A percentile compares a stretch with the other conserved stretches of the same genome.
Conservation (phyloP, 2,329 filamentous ascomycete species). For the Metarhizium guizhouense region DNA sequence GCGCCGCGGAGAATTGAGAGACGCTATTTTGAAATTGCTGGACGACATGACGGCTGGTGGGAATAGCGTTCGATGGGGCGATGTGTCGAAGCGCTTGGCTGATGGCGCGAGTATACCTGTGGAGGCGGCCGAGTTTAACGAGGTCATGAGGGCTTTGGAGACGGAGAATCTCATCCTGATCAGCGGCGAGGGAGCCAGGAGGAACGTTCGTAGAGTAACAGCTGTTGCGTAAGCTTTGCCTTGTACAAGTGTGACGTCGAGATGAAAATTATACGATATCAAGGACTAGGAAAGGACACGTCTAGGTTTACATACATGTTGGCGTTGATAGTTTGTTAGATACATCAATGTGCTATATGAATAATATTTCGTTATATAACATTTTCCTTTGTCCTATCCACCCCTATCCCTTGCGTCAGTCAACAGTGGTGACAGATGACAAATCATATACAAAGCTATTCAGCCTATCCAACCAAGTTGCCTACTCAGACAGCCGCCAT, state of each 20-base stretch:
- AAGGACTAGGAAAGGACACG: not conserved
- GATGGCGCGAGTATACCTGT: conserved; percentile 65
- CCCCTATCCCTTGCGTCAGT: not conserved
- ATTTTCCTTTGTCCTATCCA: not conserved
- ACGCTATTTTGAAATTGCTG: conserved; percentile 61
- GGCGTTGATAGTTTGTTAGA: not conserved
- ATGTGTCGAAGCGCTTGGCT: conserved; percentile 62
- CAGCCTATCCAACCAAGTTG: not conserved
- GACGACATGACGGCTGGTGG: conserved; percentile 70
- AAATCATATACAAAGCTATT: not conserved
- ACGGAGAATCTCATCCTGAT: conserved; percentile 76
- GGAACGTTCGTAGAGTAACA: conserved; percentile 69
- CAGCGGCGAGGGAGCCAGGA: conserved; percentile 74
- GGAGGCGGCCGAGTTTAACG: conserved; percentile 72
- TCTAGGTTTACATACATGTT: conserved; percentile 5
- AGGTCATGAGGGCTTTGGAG: conserved; percentile 72
- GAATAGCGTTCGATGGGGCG: conserved; percentile 64
- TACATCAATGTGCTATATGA: not conserved
- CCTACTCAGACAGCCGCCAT: not conserved
- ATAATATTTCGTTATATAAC: not conserved
- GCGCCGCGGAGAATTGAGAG: conserved; percentile 75
- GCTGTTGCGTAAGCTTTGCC: conserved; percentile 25
- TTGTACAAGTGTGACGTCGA: not conserved
- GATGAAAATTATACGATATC: not conserved
- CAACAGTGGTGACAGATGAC: not conserved